Evolutionary conservation across 345 rosid genomes (phyloP).

Genomic region (Hibiscus trionum): DNA sequence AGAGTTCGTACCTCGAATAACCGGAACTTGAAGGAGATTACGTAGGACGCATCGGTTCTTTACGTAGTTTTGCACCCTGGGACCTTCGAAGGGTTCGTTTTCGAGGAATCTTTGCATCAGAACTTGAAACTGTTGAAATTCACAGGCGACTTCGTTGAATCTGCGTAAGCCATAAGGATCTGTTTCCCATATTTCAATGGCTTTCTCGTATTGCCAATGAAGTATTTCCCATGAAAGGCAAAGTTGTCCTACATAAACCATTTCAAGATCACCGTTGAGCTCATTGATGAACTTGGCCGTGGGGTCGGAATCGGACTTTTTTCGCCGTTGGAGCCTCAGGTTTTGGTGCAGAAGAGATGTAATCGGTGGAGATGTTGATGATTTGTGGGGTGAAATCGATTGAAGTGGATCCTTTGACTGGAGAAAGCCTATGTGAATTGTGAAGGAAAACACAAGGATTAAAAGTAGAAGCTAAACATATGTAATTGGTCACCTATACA

Average conservation of each 20-base stretch:
- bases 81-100: conserved; percentile 73
- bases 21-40: conserved; percentile 86
- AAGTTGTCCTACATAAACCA: conserved; percentile 87
- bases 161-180: conserved; percentile 41
- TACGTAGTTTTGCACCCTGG: conserved; percentile 62
- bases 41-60: conserved; percentile 68
- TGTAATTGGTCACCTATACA: too few species aligned
- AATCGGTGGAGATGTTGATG: conserved; percentile 26
- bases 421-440: conserved; percentile 47
- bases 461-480: too few species aligned
- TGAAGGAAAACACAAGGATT: background rate
- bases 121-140: conserved; percentile 90
- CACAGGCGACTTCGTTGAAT: conserved; percentile 82
- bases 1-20: conserved; percentile 56
- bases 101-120: conserved; percentile 85
- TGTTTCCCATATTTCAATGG: conserved; percentile 62
- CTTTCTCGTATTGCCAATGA: conserved; percentile 85
- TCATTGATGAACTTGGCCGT: conserved; percentile 48
- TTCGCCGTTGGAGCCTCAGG: conserved; percentile 38
- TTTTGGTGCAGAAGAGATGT: conserved; percentile 43
- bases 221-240: conserved; percentile 98
- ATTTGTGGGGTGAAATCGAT: conserved; percentile 33
- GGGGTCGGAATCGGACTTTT: conserved; percentile 46
- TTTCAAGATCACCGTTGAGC: conserved; percentile 60
- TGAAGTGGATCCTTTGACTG: conserved; percentile 56